phyloP scores from a whole-genome alignment of 78 protist species.

The Dictyostelium firmibasis region DNA sequence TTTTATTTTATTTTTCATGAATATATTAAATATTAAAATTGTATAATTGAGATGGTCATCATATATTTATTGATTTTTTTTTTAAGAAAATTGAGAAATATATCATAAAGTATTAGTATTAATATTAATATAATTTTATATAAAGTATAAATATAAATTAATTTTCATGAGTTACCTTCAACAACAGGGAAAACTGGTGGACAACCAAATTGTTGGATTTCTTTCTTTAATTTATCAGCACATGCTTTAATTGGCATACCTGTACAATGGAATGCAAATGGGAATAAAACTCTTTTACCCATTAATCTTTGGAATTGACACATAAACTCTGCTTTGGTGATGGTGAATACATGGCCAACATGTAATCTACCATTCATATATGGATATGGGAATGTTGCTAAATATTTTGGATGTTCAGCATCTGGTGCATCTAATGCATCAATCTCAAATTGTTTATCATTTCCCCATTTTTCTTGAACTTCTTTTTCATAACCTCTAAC shows the following conservation, averaged over 20 bases:
- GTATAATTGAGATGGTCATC: not conserved
- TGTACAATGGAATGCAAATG: constrained; percentile 99
- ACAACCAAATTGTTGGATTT: constrained; percentile 87
- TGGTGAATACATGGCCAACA: constrained; percentile 99
- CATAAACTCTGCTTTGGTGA: constrained; percentile 99
- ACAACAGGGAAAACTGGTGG: constrained; percentile 94
- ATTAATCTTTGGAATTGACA: constrained; percentile 94
- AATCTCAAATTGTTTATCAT: constrained; percentile 44
- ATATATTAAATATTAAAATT: not conserved
- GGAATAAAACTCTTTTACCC: constrained; percentile 97
- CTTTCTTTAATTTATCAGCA: constrained; percentile 93
- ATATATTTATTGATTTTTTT: too few species aligned
- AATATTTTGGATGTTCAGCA: constrained; percentile 67
- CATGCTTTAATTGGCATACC: constrained; percentile 99
- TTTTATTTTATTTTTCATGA: not conserved
- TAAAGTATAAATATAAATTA: too few species aligned
- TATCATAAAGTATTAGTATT: too few species aligned
- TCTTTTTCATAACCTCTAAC: constrained; percentile 77
- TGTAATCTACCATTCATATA: constrained; percentile 99
- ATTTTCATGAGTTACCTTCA: too few species aligned
- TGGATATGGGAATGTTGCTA: constrained; percentile 95
- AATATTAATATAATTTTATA: too few species aligned
- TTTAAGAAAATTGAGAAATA: too few species aligned
- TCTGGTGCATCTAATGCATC: constrained; percentile 68
- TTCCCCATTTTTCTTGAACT: constrained; percentile 81